Evolutionary conservation across 2,329 filamentous ascomycete species (phyloP).

Genomic region (Periconia macrospinosa): DNA sequence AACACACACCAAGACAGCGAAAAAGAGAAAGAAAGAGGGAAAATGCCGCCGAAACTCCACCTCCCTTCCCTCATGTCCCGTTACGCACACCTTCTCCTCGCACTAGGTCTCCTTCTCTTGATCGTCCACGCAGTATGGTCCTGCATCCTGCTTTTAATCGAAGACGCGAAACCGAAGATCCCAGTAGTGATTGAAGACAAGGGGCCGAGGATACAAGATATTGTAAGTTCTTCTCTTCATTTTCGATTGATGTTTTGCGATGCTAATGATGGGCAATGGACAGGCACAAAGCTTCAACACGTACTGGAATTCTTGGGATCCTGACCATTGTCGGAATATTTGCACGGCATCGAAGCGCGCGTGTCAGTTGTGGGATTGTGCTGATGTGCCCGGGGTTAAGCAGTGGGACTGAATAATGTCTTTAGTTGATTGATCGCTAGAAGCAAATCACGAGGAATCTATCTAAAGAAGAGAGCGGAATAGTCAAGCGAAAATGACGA

Average conservation of each 20-base stretch:
- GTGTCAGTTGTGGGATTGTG: background rate
- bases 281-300: constrained; percentile 1
- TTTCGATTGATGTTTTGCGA: too few relatives aligned
- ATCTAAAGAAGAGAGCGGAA: background rate
- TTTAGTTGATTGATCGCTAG: background rate
- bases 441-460: too few relatives aligned
- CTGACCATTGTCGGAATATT: background rate
- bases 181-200: background rate
- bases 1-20: too few relatives aligned
- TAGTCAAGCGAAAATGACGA: background rate
- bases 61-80: too few relatives aligned
- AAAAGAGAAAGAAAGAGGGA: too few relatives aligned
- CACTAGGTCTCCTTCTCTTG: too few relatives aligned
- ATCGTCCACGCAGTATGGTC: too few relatives aligned
- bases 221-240: background rate
- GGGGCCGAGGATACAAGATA: background rate
- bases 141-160: background rate
- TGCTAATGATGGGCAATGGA: too few relatives aligned
- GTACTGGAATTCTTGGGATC: background rate
- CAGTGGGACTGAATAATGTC: background rate
- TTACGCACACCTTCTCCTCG: too few relatives aligned
- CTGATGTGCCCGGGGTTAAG: background rate
- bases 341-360: background rate
- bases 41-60: too few relatives aligned
- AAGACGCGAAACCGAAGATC: background rate